These are phyloP conservation scores for Gastroboletus turbinatus DNA, from an alignment of 1,284 basidiomycete species.

Conservation along the genomic window DNA sequence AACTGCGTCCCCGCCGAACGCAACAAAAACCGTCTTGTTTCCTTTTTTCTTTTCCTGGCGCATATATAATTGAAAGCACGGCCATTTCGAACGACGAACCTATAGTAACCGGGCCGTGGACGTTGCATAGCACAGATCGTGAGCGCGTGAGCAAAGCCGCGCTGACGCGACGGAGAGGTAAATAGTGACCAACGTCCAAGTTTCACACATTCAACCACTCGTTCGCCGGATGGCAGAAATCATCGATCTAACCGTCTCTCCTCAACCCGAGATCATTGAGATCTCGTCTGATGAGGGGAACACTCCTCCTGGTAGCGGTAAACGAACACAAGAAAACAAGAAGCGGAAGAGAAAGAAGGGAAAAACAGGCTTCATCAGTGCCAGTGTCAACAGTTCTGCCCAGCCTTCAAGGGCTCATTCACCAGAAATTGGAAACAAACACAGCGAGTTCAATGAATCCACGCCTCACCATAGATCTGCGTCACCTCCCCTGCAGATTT, in stretches of 20 bases:
- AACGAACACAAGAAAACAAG: constrained; percentile 14
- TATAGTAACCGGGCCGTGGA: background rate
- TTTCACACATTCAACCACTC: background rate
- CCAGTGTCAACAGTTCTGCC: constrained; percentile 8
- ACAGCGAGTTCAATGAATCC: background rate
- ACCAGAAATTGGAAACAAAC: constrained; percentile 4
- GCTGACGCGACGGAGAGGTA: no score
- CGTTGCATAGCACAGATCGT: background rate
- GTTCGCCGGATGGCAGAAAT: constrained; percentile 29
- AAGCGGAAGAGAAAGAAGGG: constrained; percentile 20
- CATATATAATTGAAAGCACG: background rate
- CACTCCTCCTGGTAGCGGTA: background rate
- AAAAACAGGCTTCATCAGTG: constrained; percentile 10
- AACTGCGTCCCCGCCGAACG: background rate
- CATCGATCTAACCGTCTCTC: constrained; percentile 33
- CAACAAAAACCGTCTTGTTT: background rate
- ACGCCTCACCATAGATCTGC: constrained; percentile 3
- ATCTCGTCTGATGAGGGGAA: constrained; percentile 27
- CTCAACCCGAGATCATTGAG: constrained; percentile 31
- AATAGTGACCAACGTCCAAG: background rate
- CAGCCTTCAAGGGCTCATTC: constrained; percentile 24
- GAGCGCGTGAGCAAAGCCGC: background rate
- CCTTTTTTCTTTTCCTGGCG: background rate
- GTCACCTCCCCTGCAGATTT: background rate
- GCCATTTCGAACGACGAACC: background rate